Conservation (phyloP, 805 yeast species). For the Sugiyamaella qingdaonensis region DNA sequence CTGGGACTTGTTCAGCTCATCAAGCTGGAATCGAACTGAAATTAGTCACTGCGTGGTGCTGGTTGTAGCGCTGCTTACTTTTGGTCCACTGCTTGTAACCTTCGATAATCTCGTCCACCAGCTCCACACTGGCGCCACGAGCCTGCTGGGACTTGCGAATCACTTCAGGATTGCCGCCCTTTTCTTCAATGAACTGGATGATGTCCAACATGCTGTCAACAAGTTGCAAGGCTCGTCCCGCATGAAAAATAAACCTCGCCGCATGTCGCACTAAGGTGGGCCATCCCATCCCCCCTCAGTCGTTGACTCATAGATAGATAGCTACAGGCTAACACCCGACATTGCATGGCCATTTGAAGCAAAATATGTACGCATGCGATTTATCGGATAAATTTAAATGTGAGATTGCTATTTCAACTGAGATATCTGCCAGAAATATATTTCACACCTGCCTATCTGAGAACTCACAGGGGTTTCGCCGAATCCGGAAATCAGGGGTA, state of each 20-base stretch:
- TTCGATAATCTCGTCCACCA: conserved; percentile 90
- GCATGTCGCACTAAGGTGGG: background rate
- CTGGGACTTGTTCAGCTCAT: conserved; percentile 80
- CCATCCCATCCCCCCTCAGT: too few relatives aligned
- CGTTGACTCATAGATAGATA: too few relatives aligned
- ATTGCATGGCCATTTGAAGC: too few relatives aligned
- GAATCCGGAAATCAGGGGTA: too few relatives aligned
- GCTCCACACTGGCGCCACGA: conserved; percentile 90
- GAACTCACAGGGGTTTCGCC: too few relatives aligned
- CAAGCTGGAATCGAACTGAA: conserved; percentile 73
- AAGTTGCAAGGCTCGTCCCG: background rate
- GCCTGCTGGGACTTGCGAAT: conserved; percentile 87
- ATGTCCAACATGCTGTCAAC: conserved; percentile 76
- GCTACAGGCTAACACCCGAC: too few relatives aligned
- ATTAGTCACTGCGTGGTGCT: conserved; percentile 14
- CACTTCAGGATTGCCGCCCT: conserved; percentile 92
- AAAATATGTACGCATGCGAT: too few relatives aligned
- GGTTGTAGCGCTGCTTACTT: conserved; percentile 27
- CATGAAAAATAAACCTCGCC: background rate
- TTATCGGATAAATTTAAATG: too few relatives aligned
- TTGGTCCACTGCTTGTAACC: conserved; percentile 92
- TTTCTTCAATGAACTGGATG: conserved; percentile 85
- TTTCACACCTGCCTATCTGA: too few relatives aligned
- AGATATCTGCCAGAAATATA: too few relatives aligned
- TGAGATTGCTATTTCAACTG: too few relatives aligned